Base-by-base conservation (phyloP, 305 asterid genomes). In the Fraxinus dipetala region DNA sequence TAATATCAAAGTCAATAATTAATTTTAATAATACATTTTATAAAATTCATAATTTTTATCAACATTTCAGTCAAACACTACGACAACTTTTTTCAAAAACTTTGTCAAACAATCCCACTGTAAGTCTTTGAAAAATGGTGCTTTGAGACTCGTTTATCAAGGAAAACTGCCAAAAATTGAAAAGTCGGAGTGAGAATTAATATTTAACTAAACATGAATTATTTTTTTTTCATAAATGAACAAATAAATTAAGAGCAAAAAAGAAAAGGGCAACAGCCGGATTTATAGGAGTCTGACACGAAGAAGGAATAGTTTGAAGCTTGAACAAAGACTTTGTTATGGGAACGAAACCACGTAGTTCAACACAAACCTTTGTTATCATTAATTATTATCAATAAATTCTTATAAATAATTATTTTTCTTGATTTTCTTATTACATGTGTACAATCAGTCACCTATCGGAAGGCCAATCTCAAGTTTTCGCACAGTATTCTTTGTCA, bases 401-500 rank as follows among this genome's bases (percentile, higher is more conserved):
- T 63, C 4, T 22, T 9, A 45, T 5, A 11, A 69, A 5, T 56
- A 28, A 16, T 38, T 65, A n/a, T 54, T 48, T 48, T 14, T 48
- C 20, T 48, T 48, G 59, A 48, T 48, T 48, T 14, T 48, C 56
- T 11, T 11, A 43, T 13, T 45, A 11, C 18, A 14, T 4, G 59
- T 48, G 20, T 14, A 48, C 86, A 79, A 85, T 83, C 85, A 72
- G 77, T 65, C 56, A 26, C 43, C 81, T 86, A 90, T 87, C 88
- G 84, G 88, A 89, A 88, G 69, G 86, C 85, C 91, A 88, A 87
- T 87, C 91, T 85, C 78, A 87, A 89, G 91, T 84, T 84, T 82
- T 72, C 84, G 83, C 86, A 80, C 92, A 85, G 91, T 87, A 43
- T 82, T 84, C 84, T 31, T 83, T 90, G 96, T 92, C 96, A 93